Conservation (phyloP, 2,329 filamentous ascomycete genomes). For the Beauveria caledonica region DNA sequence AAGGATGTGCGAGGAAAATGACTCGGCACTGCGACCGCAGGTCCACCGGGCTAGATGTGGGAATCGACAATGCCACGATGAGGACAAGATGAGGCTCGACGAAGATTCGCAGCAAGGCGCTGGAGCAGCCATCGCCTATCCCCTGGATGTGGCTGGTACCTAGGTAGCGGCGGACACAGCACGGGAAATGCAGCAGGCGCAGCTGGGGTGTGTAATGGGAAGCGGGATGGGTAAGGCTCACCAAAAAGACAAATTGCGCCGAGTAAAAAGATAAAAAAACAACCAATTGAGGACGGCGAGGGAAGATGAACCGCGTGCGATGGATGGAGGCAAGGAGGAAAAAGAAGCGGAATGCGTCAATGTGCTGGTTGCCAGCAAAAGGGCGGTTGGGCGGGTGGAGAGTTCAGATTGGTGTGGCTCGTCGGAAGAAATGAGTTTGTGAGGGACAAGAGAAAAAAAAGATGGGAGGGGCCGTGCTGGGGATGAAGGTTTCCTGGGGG, state of each 20-base stretch:
- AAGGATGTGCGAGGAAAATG: not conserved
- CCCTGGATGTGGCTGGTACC: conserved; percentile 5
- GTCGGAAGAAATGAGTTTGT: conserved; percentile 9
- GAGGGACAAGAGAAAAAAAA: conserved; percentile 11
- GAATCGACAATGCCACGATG: not conserved
- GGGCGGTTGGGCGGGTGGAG: not conserved
- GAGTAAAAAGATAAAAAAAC: conserved; percentile 11
- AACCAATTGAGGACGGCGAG: conserved; percentile 15
- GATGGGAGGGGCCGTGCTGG: conserved; percentile 1
- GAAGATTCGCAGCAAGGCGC: not conserved
- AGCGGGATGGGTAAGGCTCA: not conserved
- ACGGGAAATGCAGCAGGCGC: not conserved
- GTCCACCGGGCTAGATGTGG: not conserved
- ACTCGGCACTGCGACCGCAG: not conserved
- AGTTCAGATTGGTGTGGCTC: not conserved
- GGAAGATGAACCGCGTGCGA: conserved; percentile 18
- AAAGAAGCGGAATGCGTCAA: conserved; percentile 14
- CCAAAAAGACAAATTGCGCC: conserved; percentile 1
- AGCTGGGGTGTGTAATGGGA: not conserved
- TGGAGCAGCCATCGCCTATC: not conserved
- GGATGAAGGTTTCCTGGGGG: not conserved
- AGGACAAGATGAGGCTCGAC: not conserved
- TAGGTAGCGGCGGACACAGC: not conserved
- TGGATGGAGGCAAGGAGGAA: conserved; percentile 13
- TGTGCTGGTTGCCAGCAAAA: conserved; percentile 13